These are phyloP conservation scores for Helianthus tuberosus DNA, from an alignment of 129 eudicot species.

Conservation along the genomic window DNA sequence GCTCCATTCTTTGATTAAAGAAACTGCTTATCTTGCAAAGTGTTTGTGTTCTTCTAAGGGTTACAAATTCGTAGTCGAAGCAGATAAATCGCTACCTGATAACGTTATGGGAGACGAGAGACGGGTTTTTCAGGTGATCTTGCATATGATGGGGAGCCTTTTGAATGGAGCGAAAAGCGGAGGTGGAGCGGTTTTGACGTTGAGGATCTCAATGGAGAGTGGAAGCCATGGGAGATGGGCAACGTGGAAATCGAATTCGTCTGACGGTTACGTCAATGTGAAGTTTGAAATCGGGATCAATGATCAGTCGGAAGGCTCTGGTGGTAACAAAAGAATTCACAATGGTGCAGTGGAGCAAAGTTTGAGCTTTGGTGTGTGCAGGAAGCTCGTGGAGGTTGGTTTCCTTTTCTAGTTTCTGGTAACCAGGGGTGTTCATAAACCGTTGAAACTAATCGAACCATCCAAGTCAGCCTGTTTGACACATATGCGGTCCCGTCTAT, in stretches of 20 bases:
- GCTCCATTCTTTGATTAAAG: constrained; percentile 56
- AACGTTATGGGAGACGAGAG: constrained; percentile 75
- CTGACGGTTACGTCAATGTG: constrained; percentile 48
- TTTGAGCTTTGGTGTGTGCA: constrained; percentile 62
- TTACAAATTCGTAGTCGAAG: constrained; percentile 48
- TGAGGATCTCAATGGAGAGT: constrained; percentile 44
- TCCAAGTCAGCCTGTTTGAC: no score
- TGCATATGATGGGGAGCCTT: constrained; percentile 75
- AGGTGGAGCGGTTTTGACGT: constrained; percentile 47
- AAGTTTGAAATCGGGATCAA: constrained; percentile 55
- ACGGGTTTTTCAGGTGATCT: constrained; percentile 63
- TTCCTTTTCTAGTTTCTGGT: not conserved
- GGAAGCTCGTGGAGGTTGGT: constrained; percentile 64
- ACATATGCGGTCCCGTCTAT: no score
- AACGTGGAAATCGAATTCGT: constrained; percentile 48
- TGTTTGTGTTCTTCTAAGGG: constrained; percentile 56
- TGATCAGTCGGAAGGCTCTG: constrained; percentile 22
- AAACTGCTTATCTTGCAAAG: constrained; percentile 61
- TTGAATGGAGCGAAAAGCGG: constrained; percentile 47
- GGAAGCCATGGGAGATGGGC: constrained; percentile 66
- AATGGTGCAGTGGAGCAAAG: constrained; percentile 46
- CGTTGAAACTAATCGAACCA: no score
- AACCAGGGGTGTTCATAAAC: no score
- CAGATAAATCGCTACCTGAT: constrained; percentile 57
- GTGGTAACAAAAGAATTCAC: constrained; percentile 31